Evolutionary conservation across 2,329 filamentous ascomycete genomes (phyloP), one percentile per base, ranked within the genome.

Genomic region (Achaetomium macrosporum): DNA sequence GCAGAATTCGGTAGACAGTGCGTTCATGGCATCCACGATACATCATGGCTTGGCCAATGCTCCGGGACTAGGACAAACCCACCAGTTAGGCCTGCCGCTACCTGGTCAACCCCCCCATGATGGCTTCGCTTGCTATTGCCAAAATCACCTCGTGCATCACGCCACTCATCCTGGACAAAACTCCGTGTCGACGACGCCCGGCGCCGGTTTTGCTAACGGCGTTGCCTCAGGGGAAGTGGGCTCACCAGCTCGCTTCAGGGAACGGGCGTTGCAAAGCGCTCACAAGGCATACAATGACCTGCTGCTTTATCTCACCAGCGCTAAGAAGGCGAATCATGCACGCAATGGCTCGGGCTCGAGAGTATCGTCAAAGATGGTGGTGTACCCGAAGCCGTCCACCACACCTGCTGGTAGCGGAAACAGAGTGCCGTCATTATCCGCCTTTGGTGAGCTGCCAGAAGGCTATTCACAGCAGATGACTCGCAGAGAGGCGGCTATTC

Each of bases 211-310:
- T 20, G 30, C 2, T 15, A 53, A 55, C 11, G 33, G 19, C 17
- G 33, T 30, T 19, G 39, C 43, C 37, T 36, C 50, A 56, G 58
- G 55, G 47, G 68, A 67, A 7, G 54, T 50, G 16, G 55, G 65
- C 15, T 63, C 68, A 3, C 67, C 68, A 15, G 50, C 64, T 15
- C 70, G 69, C 9, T 88, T 88, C 64, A 84, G 82, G 58, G 86
- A 90, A 58, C 85, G 82, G 57, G 80, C 81, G 2, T 70, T 90
- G 20, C 73, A 78, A 13, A 84, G 83, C 70, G 87, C 87, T n/a
- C 84, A 90, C 65, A 76, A 77, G 59, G 79, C 84, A 31, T 91
- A 91, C 67, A 74, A 87, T 44, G 84, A 89, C 57, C 75, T 92
- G 8, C 71, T 91, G 3, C 71, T 81, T 10, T 82, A 81, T 58